Percentiles rank a stretch among this genome's conserved stretches.
phyloP scores from a whole-genome alignment of 2,329 filamentous ascomycete genomes.

The Penicillium crustosum region DNA sequence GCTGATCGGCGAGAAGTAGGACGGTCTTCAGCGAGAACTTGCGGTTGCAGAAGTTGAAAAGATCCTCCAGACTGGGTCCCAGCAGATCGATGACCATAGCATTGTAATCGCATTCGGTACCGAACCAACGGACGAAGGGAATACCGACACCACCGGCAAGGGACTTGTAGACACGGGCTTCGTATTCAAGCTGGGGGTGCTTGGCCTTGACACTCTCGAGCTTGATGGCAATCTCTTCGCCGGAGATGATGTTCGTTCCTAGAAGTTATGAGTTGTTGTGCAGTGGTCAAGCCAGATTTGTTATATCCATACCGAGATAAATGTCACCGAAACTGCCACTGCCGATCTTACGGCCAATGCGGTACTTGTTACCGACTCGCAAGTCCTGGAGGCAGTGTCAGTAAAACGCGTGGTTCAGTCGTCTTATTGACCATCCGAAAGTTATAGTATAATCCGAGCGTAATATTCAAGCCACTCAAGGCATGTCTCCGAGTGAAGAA shows the following conservation, averaged over 20 bases:
- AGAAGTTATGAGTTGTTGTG: conserved; percentile 13
- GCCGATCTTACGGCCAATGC: conserved; percentile 98
- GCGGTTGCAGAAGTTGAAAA: conserved; percentile 99
- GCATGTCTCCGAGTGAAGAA: neutral
- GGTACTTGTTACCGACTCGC: conserved; percentile 99
- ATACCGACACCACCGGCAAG: conserved; percentile 97
- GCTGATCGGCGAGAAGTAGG: conserved; percentile 90
- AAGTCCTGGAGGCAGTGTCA: conserved; percentile 70
- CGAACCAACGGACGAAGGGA: conserved; percentile 98
- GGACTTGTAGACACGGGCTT: conserved; percentile 83
- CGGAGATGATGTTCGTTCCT: conserved; percentile 99
- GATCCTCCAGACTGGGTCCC: conserved; percentile 90
- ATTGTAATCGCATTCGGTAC: conserved; percentile 99
- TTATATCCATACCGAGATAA: conserved; percentile 67
- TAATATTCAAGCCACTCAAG: neutral
- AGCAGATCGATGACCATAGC: conserved; percentile 98
- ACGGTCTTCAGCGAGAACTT: conserved; percentile 99
- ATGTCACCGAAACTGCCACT: conserved; percentile 98
- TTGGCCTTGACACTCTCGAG: conserved; percentile 99
- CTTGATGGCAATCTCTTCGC: conserved; percentile 99
- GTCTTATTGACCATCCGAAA: neutral
- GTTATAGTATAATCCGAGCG: neutral
- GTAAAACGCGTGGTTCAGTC: neutral
- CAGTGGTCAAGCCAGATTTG: neutral
- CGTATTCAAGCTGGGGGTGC: conserved; percentile 98